A percentile compares a stretch with the other conserved stretches of the same genome.
Conservation (phyloP, 768 basidiomycete species). For the Pleurotus platypus region DNA sequence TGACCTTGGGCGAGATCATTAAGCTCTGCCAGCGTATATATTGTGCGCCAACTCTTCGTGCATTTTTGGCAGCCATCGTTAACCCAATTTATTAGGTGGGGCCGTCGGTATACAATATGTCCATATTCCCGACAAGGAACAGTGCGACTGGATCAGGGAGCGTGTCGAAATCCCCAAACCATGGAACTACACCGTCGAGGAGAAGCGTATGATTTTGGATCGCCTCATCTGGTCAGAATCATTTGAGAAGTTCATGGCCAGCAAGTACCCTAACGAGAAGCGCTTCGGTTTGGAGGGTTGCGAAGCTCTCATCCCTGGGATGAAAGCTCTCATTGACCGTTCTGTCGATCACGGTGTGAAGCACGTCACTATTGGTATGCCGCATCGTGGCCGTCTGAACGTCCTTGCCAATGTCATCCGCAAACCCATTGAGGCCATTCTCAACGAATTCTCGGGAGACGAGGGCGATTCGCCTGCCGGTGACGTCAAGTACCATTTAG, state of each 20-base stretch:
- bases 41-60: constrained; percentile 51
- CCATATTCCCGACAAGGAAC: constrained; percentile 97
- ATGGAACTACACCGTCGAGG: constrained; percentile 97
- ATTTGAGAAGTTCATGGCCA: constrained; percentile 97
- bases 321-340: constrained; percentile 99
- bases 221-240: constrained; percentile 99
- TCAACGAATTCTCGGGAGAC: constrained; percentile 91
- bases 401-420: constrained; percentile 98
- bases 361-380: constrained; percentile 97
- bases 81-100: constrained; percentile 50
- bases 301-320: constrained; percentile 95
- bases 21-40: constrained; percentile 89
- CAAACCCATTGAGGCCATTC: constrained; percentile 95
- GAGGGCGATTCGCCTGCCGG: constrained; percentile 79
- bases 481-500: constrained; percentile 99
- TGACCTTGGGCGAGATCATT: constrained; percentile 91
- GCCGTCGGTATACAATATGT: constrained; percentile 88
- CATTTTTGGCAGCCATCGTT: neutral
- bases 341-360: constrained; percentile 96
- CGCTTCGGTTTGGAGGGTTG: constrained; percentile 98
- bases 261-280: constrained; percentile 99
- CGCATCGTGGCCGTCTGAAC: constrained; percentile 97
- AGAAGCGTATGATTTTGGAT: constrained; percentile 99
- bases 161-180: constrained; percentile 94
- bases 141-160: constrained; percentile 99